phyloP scores from a whole-genome alignment of 768 basidiomycete genomes.

The Pisolithus marmoratus region DNA sequence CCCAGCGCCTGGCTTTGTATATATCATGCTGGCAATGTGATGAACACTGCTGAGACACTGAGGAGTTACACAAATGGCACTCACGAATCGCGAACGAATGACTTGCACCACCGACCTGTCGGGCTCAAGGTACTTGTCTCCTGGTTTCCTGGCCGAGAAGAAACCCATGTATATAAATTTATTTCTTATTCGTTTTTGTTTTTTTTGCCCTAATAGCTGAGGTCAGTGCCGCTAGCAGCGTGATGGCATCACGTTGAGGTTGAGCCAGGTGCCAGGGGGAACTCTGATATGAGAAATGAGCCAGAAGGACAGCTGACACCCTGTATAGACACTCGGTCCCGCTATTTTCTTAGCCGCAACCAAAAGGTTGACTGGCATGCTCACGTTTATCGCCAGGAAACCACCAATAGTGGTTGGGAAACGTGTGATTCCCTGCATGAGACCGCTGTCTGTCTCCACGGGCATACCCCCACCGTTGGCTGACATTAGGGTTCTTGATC shows the following conservation, averaged over 20 bases:
- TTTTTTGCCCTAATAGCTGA: neutral
- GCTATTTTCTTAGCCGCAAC: neutral
- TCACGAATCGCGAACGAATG: constrained; percentile 57
- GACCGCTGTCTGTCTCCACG: constrained; percentile 12
- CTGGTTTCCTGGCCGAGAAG: constrained; percentile 22
- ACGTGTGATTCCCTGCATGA: neutral
- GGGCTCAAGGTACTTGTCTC: constrained; percentile 14
- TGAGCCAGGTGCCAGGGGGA: constrained; percentile 20
- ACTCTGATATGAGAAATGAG: constrained; percentile 4
- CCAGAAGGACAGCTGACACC: constrained; percentile 23
- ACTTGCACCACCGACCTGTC: constrained; percentile 50
- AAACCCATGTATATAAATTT: constrained; percentile 25
- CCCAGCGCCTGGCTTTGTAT: constrained; percentile 52
- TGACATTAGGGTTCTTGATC: constrained; percentile 79
- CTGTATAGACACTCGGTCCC: constrained; percentile 13
- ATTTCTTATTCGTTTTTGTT: constrained; percentile 1
- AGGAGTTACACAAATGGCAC: constrained; percentile 21
- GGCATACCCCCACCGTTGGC: constrained; percentile 75
- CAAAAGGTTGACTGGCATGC: neutral
- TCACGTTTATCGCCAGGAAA: too few relatives aligned
- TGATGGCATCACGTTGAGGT: constrained; percentile 6
- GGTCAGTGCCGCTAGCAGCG: neutral
- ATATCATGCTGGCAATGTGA: constrained; percentile 43
- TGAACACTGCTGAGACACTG: neutral
- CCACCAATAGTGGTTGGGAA: neutral